Evolutionary conservation across 2,329 filamentous ascomycete genomes (phyloP), one percentile per base, ranked within the genome.

Genomic region (Scedosporium boydii): DNA sequence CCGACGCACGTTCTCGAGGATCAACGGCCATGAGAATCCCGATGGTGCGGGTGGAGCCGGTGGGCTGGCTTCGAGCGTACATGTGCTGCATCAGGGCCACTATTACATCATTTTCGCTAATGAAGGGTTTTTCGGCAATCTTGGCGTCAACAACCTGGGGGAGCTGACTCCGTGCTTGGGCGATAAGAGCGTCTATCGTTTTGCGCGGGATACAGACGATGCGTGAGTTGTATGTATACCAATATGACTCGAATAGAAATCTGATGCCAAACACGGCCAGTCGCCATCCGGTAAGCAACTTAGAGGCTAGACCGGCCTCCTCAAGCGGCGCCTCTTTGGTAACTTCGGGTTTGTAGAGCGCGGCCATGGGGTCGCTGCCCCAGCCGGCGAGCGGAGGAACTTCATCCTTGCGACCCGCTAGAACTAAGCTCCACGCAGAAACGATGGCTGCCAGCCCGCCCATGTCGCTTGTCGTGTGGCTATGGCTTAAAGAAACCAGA

Each of bases 401-500:
- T n/a, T 48, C 44, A 6, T 48, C 44, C 10, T 48, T 21, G 44
- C 18, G 44, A 10, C 55, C 53, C 3, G 61, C 61, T 1, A 62
- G 61, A 4, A 38, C 18, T 16, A 62, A 56, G 29, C 58, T 34
- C 55, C 53, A 59, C 6, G 61, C 61, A 48, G 58, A 14, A 16
- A 62, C 21, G 14, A 62, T 38, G 34, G 61, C 53, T 9, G 9
- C 4, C n/a, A 58, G 29, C 9, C 61, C 61, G 26, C 61, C 61
- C 41, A 48, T 21, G 34, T 62, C 61, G 18, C 29, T 34, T 34
- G 38, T 59, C 27, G 58, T 34, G 42, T 62, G 61, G 56, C 27
- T 62, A 16, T 59, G 58, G 42, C 29, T 62, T n/a, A 59, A n/a
- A 6, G 61, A 62, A 29, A 62, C 61, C n/a, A 62, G n/a, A 16